Percentiles rank a stretch among this genome's conserved stretches.
Conservation (phyloP, 495 filamentous ascomycete species). For the Neurospora sp. region DNA sequence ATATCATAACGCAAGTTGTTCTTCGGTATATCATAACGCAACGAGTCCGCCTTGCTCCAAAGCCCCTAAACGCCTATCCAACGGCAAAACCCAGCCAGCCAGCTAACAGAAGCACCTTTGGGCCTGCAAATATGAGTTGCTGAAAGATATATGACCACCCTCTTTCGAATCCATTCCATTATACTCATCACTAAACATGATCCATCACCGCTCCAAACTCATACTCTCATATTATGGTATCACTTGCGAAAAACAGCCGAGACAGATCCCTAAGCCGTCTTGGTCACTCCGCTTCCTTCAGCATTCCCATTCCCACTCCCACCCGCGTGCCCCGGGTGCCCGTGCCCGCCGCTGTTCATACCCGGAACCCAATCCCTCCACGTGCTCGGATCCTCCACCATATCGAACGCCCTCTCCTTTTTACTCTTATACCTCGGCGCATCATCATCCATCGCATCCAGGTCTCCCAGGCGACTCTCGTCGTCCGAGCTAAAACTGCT, state of each 20-base stretch:
- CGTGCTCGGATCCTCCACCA: constrained; percentile 26
- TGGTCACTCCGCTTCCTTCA: not conserved
- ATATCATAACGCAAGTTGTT: not conserved
- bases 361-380: constrained; percentile 17
- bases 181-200: not conserved
- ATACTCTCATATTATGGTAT: not conserved
- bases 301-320: not conserved
- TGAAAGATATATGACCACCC: not conserved
- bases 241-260: not conserved
- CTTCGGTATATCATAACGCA: not conserved
- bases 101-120: too few species aligned
- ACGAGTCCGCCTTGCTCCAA: not conserved
- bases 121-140: too few species aligned
- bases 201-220: not conserved
- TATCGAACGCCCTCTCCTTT: constrained; percentile 35
- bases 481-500: constrained; percentile 62
- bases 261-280: not conserved
- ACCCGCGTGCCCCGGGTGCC: not conserved
- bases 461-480: constrained; percentile 59
- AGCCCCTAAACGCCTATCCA: not conserved
- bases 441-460: constrained; percentile 19
- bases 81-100: too few species aligned
- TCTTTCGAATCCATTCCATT: not conserved
- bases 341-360: not conserved
- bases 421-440: constrained; percentile 25